Evolutionary conservation across 2,329 filamentous ascomycete species (phyloP), one percentile per base, ranked within the genome.

Genomic region (Diaporthe australafricana): DNA sequence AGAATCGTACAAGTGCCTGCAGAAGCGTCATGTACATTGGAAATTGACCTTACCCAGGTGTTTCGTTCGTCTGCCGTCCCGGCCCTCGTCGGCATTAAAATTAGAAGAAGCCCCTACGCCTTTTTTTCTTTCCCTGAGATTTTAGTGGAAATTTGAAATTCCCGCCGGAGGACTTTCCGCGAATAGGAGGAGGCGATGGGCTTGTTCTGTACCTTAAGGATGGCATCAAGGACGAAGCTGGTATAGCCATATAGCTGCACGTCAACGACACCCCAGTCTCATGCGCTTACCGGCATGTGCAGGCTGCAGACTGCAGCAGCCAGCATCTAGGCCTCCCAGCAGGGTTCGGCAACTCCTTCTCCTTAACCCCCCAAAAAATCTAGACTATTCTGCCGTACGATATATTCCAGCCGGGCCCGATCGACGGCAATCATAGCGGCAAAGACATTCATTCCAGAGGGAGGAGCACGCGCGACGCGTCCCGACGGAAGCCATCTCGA

Each of bases 1-100:
- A 65, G 60, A 65, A 50, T 65, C 60, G 60, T 65, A 65, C 60
- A 65, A 65, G 60, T 65, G 60, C 60, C 60, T 65, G 60, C 60
- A 50, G 60, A 65, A 65, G 60, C 60, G 60, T 50, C 60, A 50
- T 65, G 60, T 65, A 48, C 7, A 16, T 6, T 30, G 45, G 45
- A 65, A 50, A 65, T 65, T 40, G 60, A 65, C 60, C 60, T 65
- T 50, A 65, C 60, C 60, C 42, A 65, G 60, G 27, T 38, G 60
- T 32, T 14, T 53, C 17, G 22, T n/a, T 5, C 25, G 11, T 38
- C 30, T 17, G 47, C 42, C 20, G 60, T 40, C 60, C 53, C 60
- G 42, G 60, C 42, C 42, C 27, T 38, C 30, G 22, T 63, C 57
- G 57, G 57, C 57, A 50, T 25, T 25, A 7, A 27, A 42, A 32